phyloP scores from a whole-genome alignment of 2,329 filamentous ascomycete genomes.

The Trichoderma sp. region DNA sequence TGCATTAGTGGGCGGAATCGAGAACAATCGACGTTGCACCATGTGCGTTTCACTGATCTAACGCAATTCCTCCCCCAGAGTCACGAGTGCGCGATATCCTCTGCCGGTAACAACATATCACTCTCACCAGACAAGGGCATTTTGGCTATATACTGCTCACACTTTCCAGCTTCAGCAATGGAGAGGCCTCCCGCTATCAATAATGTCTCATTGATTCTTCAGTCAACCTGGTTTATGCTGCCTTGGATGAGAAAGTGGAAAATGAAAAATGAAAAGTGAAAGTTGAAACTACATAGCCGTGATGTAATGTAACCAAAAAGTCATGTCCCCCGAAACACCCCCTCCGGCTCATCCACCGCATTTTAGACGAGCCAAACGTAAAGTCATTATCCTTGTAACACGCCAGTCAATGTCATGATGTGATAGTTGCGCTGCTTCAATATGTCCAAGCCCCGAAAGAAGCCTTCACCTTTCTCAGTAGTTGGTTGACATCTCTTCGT shows the following conservation, averaged over 20 bases:
- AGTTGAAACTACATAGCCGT: background rate
- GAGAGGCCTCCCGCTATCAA: background rate
- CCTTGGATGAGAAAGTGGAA: background rate
- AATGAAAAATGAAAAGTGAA: background rate
- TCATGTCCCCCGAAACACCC: background rate
- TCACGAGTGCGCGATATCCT: conserved; percentile 2
- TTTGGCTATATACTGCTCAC: background rate
- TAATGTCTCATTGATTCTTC: background rate
- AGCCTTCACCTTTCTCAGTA: too few relatives aligned
- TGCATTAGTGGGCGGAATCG: background rate
- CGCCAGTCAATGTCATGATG: background rate
- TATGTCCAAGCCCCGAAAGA: background rate
- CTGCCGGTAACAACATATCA: background rate
- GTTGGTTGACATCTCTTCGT: background rate
- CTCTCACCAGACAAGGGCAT: background rate
- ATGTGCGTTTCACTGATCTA: background rate
- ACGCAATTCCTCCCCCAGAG: background rate
- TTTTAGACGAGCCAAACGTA: background rate
- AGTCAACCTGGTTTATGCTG: background rate
- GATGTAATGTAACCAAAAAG: background rate
- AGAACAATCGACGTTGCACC: background rate
- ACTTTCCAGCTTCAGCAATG: background rate
- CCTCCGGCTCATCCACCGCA: background rate
- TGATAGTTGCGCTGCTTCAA: background rate
- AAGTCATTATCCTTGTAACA: background rate